These are phyloP conservation scores for Corymbia citriodora DNA, from an alignment of 441 rosid species.

Conservation along the genomic window DNA sequence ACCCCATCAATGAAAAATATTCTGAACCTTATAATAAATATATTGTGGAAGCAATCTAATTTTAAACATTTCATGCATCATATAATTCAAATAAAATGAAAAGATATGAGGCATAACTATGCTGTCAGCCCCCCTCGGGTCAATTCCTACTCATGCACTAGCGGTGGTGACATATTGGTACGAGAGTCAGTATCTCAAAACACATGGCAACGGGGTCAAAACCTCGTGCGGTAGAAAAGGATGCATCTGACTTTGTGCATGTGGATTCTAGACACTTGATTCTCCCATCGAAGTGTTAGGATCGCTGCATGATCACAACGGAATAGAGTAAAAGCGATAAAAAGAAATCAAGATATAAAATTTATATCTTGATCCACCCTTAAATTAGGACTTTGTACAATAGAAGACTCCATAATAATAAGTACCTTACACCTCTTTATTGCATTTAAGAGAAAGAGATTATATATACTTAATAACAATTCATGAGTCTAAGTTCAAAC, in stretches of 20 bases:
- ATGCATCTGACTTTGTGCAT: background rate
- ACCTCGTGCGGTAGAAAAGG: too few species aligned
- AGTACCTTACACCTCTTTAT: background rate
- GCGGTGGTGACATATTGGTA: background rate
- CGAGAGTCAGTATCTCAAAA: background rate
- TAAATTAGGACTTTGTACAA: fast-evolving
- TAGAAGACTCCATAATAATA: fast-evolving
- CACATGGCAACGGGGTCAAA: background rate
- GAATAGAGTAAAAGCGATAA: too few species aligned
- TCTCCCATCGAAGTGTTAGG: background rate
- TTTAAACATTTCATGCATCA: background rate
- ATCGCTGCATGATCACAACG: too few species aligned
- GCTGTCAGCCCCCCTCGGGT: background rate
- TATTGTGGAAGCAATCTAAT: background rate
- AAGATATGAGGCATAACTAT: background rate
- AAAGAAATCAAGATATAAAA: too few species aligned
- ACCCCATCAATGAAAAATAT: background rate
- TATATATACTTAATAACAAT: too few species aligned
- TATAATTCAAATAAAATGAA: too few species aligned
- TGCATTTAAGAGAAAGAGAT: background rate
- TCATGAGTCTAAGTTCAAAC: background rate
- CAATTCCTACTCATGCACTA: background rate
- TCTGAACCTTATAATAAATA: background rate
- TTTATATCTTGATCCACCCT: too few species aligned
- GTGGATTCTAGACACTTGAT: background rate